phyloP scores from a whole-genome alignment of 495 filamentous ascomycete species.

The Aspergillus panamensis region DNA sequence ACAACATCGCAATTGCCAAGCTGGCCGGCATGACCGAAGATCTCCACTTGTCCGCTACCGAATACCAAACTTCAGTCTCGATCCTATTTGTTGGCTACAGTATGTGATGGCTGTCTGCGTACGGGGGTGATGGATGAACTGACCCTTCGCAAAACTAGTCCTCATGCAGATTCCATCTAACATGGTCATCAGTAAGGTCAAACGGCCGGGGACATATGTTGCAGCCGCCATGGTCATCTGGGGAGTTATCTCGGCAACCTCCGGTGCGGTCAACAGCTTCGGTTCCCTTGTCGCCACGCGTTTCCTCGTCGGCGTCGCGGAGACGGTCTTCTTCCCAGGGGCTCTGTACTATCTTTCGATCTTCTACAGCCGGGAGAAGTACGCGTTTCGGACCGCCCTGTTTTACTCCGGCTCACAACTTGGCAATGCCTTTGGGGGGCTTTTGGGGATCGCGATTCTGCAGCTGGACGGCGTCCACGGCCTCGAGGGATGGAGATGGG shows the following conservation, averaged over 20 bases:
- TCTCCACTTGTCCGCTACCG: constrained; percentile 33
- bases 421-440: constrained; percentile 42
- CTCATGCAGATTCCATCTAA: constrained; percentile 57
- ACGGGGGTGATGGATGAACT: too few relatives aligned
- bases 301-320: constrained; percentile 38
- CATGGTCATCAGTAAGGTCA: constrained; percentile 43
- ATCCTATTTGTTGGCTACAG: constrained; percentile 51
- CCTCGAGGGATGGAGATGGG: constrained; percentile 18
- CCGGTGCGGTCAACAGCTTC: constrained; percentile 38
- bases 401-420: constrained; percentile 41
- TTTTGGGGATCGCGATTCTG: constrained; percentile 34
- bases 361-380: constrained; percentile 44
- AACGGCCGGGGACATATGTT: constrained; percentile 22
- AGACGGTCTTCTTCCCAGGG: constrained; percentile 47
- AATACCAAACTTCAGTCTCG: constrained; percentile 50
- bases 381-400: constrained; percentile 28
- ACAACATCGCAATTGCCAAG: constrained; percentile 19
- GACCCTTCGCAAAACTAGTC: constrained; percentile 33
- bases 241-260: constrained; percentile 41
- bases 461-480: constrained; percentile 12
- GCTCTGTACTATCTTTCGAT: constrained; percentile 38
- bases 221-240: constrained; percentile 41
- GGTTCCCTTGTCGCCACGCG: constrained; percentile 31
- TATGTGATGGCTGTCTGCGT: too few relatives aligned
- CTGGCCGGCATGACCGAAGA: constrained; percentile 38